Conservation (phyloP, 2,329 filamentous ascomycete species). For the Talaromyces sp. region DNA sequence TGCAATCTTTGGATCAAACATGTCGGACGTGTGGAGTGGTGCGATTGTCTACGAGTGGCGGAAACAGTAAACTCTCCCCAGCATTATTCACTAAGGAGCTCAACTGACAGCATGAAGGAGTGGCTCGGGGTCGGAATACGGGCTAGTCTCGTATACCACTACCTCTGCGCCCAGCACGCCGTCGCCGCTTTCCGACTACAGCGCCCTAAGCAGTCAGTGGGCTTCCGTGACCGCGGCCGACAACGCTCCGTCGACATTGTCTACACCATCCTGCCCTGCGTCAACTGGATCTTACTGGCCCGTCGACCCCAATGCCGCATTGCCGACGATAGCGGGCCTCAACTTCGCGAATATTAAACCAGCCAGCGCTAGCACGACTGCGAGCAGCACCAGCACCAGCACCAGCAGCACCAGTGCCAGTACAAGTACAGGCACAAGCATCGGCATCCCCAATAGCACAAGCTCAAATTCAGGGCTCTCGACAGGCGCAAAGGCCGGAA, state of each 20-base stretch:
- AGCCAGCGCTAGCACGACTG: background rate
- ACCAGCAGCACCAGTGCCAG: background rate
- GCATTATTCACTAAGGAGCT: background rate
- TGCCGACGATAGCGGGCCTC: background rate
- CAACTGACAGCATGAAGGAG: background rate
- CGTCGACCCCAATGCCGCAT: background rate
- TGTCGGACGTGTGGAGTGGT: conserved; percentile 68
- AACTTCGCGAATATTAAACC: background rate
- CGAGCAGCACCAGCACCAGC: background rate
- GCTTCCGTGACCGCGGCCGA: background rate
- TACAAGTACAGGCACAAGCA: background rate
- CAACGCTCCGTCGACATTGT: background rate
- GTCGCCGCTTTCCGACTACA: background rate
- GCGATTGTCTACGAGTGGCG: conserved; percentile 81
- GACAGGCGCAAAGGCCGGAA: conserved; percentile 3
- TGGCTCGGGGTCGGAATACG: background rate
- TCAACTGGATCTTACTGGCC: background rate
- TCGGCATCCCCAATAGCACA: background rate
- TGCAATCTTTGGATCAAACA: conserved; percentile 69
- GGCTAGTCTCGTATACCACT: background rate
- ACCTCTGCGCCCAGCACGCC: background rate
- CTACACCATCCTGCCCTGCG: background rate
- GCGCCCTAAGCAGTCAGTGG: background rate
- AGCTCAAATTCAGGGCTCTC: background rate
- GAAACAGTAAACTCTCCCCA: background rate